These are phyloP conservation scores for Dactylellina sp. DNA, from an alignment of 2,329 filamentous ascomycete genomes.

Conservation along the genomic window DNA sequence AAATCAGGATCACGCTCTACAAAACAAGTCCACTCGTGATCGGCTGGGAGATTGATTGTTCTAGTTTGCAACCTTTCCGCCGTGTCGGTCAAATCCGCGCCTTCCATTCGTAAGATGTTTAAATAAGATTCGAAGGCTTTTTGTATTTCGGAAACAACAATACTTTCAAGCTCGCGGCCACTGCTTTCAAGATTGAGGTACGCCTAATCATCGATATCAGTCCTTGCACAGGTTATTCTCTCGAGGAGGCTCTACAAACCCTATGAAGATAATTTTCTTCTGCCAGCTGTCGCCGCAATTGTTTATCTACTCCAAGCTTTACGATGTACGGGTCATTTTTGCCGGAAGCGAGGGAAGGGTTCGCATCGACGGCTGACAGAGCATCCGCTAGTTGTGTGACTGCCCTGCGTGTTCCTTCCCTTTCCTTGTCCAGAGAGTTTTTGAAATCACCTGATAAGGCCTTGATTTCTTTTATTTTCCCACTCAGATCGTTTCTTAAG, in stretches of 20 bases:
- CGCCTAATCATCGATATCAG: conserved; percentile 69
- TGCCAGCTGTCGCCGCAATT: conserved; percentile 90
- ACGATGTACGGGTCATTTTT: conserved; percentile 94
- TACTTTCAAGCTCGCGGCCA: conserved; percentile 92
- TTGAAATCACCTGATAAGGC: conserved; percentile 93
- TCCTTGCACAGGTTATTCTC: neutral
- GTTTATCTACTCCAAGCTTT: conserved; percentile 84
- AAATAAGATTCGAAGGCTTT: conserved; percentile 97
- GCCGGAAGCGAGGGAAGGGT: conserved; percentile 78
- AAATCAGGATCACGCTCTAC: conserved; percentile 85
- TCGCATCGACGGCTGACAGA: conserved; percentile 81
- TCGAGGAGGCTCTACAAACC: conserved; percentile 68
- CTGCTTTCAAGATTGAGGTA: conserved; percentile 95
- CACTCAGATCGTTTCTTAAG: conserved; percentile 85
- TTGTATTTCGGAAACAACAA: conserved; percentile 96
- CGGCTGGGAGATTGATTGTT: conserved; percentile 91
- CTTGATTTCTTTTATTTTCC: conserved; percentile 99
- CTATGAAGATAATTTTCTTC: conserved; percentile 97
- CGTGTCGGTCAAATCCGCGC: conserved; percentile 80
- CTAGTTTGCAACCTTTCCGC: conserved; percentile 85
- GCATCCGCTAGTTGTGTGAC: conserved; percentile 85
- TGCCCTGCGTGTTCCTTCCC: conserved; percentile 82
- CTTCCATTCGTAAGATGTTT: conserved; percentile 89
- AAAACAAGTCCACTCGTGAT: conserved; percentile 89
- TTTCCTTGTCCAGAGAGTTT: conserved; percentile 94